These are phyloP conservation scores for Pichia sp. DNA, from an alignment of 1,139 yeast species.

Conservation along the genomic window DNA sequence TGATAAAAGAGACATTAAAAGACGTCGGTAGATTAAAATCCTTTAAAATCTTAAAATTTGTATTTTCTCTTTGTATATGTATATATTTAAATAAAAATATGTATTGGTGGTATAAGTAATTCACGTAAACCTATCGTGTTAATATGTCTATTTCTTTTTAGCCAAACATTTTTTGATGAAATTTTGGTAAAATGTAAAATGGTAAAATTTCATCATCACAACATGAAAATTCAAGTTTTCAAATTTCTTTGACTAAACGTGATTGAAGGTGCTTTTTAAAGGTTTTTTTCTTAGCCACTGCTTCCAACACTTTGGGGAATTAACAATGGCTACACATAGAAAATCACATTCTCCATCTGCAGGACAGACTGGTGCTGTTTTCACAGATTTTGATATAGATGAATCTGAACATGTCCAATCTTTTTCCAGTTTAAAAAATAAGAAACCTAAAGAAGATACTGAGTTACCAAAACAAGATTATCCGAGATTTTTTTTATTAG, in stretches of 20 bases:
- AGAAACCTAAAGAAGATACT: neutral
- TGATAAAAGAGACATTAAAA: slow-evolving; percentile 12
- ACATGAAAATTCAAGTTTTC: neutral
- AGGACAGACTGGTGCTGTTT: neutral
- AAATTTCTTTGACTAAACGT: neutral
- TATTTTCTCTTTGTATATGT: neutral
- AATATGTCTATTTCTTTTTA: too few species aligned
- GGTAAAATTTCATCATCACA: neutral
- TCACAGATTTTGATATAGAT: slow-evolving; percentile 8
- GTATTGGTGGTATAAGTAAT: neutral
- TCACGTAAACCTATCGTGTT: neutral
- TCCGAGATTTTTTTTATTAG: slow-evolving; percentile 67
- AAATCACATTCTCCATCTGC: slow-evolving; percentile 7
- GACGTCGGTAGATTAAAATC: slow-evolving; percentile 10
- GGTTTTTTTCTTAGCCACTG: neutral
- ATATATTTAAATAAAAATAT: neutral
- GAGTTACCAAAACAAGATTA: slow-evolving; percentile 42
- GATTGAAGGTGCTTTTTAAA: neutral
- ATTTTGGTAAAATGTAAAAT: too few species aligned
- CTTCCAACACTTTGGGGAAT: neutral
- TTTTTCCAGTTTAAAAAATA: neutral
- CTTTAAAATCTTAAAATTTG: neutral
- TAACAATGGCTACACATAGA: slow-evolving; percentile 10
- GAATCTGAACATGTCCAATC: slow-evolving; percentile 8
- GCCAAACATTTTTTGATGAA: neutral